These are phyloP conservation scores for Paramyrothecium sp. DNA, from an alignment of 2,329 filamentous ascomycete genomes.

Conservation along the genomic window DNA sequence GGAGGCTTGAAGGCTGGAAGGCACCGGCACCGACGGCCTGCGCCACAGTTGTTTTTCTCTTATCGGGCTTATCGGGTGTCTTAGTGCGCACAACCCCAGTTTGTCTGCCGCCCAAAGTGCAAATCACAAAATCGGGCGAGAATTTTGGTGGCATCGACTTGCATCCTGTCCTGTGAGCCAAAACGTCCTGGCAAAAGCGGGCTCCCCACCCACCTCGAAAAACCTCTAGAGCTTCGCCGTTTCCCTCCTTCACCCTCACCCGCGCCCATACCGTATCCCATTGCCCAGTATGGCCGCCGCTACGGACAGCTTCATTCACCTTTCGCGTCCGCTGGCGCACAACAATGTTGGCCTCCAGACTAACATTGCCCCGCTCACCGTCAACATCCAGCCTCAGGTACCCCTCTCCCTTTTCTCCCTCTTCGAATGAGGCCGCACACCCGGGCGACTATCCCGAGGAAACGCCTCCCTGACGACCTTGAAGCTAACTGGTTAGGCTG, in stretches of 20 bases:
- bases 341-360: slow-evolving; percentile 75
- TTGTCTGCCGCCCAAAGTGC: slow-evolving; percentile 33
- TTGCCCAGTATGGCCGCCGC: slow-evolving; percentile 73
- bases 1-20: slow-evolving; percentile 2
- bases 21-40: slow-evolving; percentile 2
- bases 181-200: slow-evolving; percentile 5
- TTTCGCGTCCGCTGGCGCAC: slow-evolving; percentile 87
- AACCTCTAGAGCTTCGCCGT: slow-evolving; percentile 5
- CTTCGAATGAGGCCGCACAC: too few relatives aligned
- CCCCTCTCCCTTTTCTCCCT: slow-evolving; percentile 24
- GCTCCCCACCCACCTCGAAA: slow-evolving; percentile 19
- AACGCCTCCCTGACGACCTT: neutral
- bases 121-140: slow-evolving; percentile 38
- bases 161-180: neutral
- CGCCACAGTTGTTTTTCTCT: slow-evolving; percentile 26
- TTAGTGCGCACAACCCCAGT: slow-evolving; percentile 55
- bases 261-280: slow-evolving; percentile 42
- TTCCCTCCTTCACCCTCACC: slow-evolving; percentile 16
- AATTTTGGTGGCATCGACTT: slow-evolving; percentile 34
- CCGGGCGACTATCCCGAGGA: too few relatives aligned
- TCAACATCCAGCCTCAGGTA: slow-evolving; percentile 95
- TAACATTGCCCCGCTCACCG: slow-evolving; percentile 86
- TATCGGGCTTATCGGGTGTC: slow-evolving; percentile 42
- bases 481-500: slow-evolving; percentile 43
- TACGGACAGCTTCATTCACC: slow-evolving; percentile 87